Base-by-base conservation (phyloP, 148 eudicot species). In the Euryodendron excelsum region DNA sequence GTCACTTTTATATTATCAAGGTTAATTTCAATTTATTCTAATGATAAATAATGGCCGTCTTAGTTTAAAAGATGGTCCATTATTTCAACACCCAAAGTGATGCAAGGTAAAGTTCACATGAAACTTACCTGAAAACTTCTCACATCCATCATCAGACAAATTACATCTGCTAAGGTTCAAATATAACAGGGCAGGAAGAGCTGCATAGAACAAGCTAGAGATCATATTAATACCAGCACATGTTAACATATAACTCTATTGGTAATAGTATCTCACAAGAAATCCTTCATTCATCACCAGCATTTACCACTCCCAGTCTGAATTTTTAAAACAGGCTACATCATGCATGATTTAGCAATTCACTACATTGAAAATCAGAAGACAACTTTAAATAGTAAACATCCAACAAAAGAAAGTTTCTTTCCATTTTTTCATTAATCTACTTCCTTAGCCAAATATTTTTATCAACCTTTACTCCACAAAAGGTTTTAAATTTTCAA, bases 151-250 rank as follows among this genome's bases (percentile, higher is more conserved):
- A 82, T 91, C 97, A 56, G 94, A 82, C 37, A 96, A 82, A 72
- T 85, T 84, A 73, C 98, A 91, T 88, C 99, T 89, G 92, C 97
- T 90, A 44, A 93, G 89, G 73, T 96, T 96, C 85, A 96, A 78
- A 84, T 93, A 90, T 52, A 90, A 79, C 65, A 96, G 86, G 73
- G 93, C 90, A 78, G 77, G 77, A 78, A 93, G 97, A 80, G 88
- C 99, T 93, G 97, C 86, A 85, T 37, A 75, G 69, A 63, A 72
- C 30, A 53, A 72, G 60, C 44, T 21, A 74, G 13, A 23, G 52
- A 68, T 70, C 72, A 65, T 17, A 36, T 73, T 5, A 25, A n/a
- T 25, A 75, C 37, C 33, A 58, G 37, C 17, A 33, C 10, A 23
- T 4, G 2, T 3, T 17, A 28, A 67, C 5, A 5, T 14, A 69